phyloP scores from a whole-genome alignment of 2,329 filamentous ascomycete genomes.

The Sarocladium strictum region DNA sequence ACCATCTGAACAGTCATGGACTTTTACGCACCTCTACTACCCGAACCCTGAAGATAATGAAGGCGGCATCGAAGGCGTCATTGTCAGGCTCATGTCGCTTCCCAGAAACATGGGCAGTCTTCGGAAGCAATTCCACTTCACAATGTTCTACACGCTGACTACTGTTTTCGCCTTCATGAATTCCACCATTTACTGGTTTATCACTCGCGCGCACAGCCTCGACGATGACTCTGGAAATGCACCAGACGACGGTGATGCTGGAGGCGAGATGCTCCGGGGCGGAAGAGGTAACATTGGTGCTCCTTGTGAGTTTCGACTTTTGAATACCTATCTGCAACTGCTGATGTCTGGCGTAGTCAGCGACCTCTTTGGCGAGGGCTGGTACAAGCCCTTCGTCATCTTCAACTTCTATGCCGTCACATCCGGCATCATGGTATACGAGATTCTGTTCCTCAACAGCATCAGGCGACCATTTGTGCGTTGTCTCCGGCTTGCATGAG shows the following conservation, averaged over 20 bases:
- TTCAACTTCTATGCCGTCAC: constrained; percentile 40
- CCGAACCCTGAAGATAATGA: constrained; percentile 33
- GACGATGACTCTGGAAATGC: constrained; percentile 13
- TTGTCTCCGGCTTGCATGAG: not conserved
- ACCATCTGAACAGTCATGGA: constrained; percentile 36
- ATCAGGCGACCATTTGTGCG: constrained; percentile 45
- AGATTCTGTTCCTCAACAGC: constrained; percentile 45
- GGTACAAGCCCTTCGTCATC: constrained; percentile 40
- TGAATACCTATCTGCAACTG: too few species aligned
- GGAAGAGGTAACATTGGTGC: constrained; percentile 4
- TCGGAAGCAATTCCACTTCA: constrained; percentile 41
- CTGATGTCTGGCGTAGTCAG: constrained; percentile 28
- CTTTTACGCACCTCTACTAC: constrained; percentile 44
- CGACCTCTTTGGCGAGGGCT: constrained; percentile 41
- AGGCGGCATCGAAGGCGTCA: constrained; percentile 27
- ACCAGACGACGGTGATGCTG: not conserved
- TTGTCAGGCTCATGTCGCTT: constrained; percentile 38
- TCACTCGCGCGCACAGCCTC: constrained; percentile 27
- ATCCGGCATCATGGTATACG: constrained; percentile 36
- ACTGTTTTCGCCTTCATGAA: constrained; percentile 45
- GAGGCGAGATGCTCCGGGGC: not conserved
- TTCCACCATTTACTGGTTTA: constrained; percentile 43
- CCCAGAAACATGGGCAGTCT: constrained; percentile 34
- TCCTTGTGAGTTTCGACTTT: not conserved
- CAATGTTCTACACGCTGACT: constrained; percentile 41